Evolutionary conservation across 2,329 filamentous ascomycete species (phyloP).

Genomic region (Neofusicoccum sp.): DNA sequence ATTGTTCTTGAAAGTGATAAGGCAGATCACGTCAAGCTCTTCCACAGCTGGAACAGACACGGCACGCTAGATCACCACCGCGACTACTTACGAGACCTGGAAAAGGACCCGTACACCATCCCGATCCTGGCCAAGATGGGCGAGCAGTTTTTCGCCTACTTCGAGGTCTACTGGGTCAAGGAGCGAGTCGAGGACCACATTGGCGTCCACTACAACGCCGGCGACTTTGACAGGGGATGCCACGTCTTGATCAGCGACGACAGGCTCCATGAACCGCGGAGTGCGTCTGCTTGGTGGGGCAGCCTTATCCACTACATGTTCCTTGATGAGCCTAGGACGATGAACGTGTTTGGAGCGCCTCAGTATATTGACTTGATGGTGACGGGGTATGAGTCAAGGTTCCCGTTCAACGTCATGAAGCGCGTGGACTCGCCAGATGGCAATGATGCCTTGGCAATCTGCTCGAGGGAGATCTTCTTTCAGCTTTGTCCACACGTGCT

Average conservation of each 20-base stretch:
- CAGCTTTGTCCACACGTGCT: conserved; percentile 57
- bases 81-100: conserved; percentile 68
- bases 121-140: conserved; percentile 72
- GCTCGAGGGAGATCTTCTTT: conserved; percentile 69
- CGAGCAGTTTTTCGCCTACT: conserved; percentile 72
- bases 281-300: conserved; percentile 61
- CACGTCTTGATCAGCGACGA: conserved; percentile 62
- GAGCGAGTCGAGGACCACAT: conserved; percentile 55
- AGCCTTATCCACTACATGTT: conserved; percentile 62
- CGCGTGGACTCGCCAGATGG: conserved; percentile 73
- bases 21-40: conserved; percentile 65
- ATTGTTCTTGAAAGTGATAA: conserved; percentile 69
- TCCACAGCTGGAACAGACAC: conserved; percentile 78
- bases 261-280: conserved; percentile 55
- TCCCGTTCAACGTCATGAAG: conserved; percentile 72
- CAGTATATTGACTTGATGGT: conserved; percentile 70
- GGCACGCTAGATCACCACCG: conserved; percentile 74
- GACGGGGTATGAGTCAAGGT: conserved; percentile 72
- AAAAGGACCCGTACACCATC: conserved; percentile 72
- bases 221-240: conserved; percentile 61
- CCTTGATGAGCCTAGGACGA: conserved; percentile 60
- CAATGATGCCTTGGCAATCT: conserved; percentile 67
- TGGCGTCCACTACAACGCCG: conserved; percentile 60
- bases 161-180: conserved; percentile 79
- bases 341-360: conserved; percentile 66